Evolutionary conservation across 2,329 filamentous ascomycete genomes (phyloP), one percentile per base, ranked within the genome.

Genomic region (Colletotrichum costaricense): DNA sequence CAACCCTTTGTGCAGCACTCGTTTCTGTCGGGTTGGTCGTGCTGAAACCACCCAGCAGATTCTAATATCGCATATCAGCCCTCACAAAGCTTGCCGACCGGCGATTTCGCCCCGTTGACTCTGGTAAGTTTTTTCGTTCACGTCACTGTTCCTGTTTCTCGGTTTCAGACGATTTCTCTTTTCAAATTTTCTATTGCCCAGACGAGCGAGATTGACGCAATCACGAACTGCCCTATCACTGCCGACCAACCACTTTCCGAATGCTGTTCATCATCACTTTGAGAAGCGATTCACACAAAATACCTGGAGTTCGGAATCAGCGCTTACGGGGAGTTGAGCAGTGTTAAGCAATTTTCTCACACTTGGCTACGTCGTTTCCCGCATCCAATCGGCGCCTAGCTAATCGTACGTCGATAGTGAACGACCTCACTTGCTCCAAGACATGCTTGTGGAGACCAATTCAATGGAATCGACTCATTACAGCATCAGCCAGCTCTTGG

Each of bases 41-140:
- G 28, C 38, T 26, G 57, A 46, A 22, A 33, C 42, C 24, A 4
- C 35, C 52, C 33, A 19, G 35, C 26, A 67, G 14, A 28, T 24
- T n/a, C n/a, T 80, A 84, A 78, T 85, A 85, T 84, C 11, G 81
- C 75, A 79, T 85, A 85, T 78, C 76, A 71, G 69, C n/a, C 52
- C 14, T 81, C 79, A 79, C 79, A 79, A 78, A 80, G 81, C 80
- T 68, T 52, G 59, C 35, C 19, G 42, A n/a, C 42, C 33, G 22
- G 42, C 62, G 22, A 22, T n/a, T 30, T 68, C 11, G 19, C 28
- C 49, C n/a, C n/a, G 16, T 54, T 54, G 28, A 68, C 33, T 54
- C 55, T 52, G 65, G 65, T 63, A 68, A 46, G 63, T 35, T 26
- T 24, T n/a, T 35, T n/a, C 11, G 38, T 49, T 52, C 9, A 12